Evolutionary conservation across 305 asterid genomes (phyloP), one percentile per base, ranked within the genome.

Genomic region (Solanum chacoense): DNA sequence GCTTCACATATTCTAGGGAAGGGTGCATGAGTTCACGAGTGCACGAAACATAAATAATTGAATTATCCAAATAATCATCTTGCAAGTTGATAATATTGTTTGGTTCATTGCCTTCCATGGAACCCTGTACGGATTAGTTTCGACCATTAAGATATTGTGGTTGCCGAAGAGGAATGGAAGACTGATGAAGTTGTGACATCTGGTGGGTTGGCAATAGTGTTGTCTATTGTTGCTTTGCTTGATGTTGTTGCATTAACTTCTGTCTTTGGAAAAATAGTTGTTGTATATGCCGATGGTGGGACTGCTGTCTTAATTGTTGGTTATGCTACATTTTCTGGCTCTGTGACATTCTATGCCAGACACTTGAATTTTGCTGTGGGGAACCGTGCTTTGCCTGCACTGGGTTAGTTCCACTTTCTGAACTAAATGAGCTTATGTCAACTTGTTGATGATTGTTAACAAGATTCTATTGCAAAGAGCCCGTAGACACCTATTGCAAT

Each of bases 301-400:
- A 88, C 88, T 96, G 98, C 90, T 92, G 98, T 89, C 95, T 95
- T 80, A 93, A 35, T 88, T 94, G 98, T 88, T 94, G 99, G 36
- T 88, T 89, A 18, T 95, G 90, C 89, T 92, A 91, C 92, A 95
- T 90, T 90, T 92, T 98, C 87, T 93, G 93, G 38, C 38, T 36
- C 87, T 88, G 97, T 91, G 24, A 55, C 67, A 38, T 11, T 38
- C 10, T 5, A 4, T n/a, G 72, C 26, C 11, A 11, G 72, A 4
- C 26, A 6, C 10, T 65, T n/a, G 3, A n/a, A 65, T 22, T n/a
- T n/a, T 65, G 5, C 6, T 65, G 29, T 65, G 20, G 29, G 29
- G 29, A 22, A 65, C 29, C 29, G 6, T n/a, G 13, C 7, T 65
- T 65, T n/a, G 13, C 72, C 29, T n/a, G 29, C 2, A 65, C 13